Evolutionary conservation across 163 green algal genomes (phyloP).

Genomic region (Coccomyxa subellipsoidea): DNA sequence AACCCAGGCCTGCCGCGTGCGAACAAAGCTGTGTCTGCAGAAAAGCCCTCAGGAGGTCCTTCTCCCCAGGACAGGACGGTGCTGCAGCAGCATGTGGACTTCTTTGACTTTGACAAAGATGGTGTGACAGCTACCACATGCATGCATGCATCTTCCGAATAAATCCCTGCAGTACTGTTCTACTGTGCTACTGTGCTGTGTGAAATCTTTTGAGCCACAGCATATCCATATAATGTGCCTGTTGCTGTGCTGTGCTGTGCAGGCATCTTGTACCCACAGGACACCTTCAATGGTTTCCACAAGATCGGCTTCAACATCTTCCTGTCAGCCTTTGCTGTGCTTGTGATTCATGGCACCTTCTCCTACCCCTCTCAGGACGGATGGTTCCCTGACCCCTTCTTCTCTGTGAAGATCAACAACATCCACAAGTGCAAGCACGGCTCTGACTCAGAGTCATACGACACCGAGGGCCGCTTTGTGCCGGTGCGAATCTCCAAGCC

Average conservation of each 20-base stretch:
- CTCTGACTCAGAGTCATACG: conserved; percentile 35
- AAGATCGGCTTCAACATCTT: conserved; percentile 12
- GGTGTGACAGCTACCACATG: neutral
- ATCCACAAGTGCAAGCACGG: conserved; percentile 46
- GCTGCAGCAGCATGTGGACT: conserved; percentile 17
- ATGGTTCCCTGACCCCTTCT: conserved; percentile 38
- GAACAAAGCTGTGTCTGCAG: neutral
- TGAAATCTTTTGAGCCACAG: neutral
- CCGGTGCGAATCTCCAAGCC: conserved; percentile 21
- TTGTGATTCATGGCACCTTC: conserved; percentile 43
- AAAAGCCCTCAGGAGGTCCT: neutral
- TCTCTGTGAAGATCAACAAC: conserved; percentile 38
- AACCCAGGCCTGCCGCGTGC: neutral
- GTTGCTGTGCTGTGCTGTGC: neutral
- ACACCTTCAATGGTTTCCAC: conserved; percentile 13
- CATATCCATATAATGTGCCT: too few relatives aligned
- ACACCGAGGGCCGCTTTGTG: conserved; percentile 46
- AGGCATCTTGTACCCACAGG: neutral
- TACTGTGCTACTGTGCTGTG: too few relatives aligned
- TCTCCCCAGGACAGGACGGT: neutral
- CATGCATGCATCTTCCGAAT: too few relatives aligned
- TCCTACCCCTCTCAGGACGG: conserved; percentile 37
- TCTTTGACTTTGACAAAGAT: conserved; percentile 5
- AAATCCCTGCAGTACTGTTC: too few relatives aligned
- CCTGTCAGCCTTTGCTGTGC: conserved; percentile 27